Evolutionary conservation across 768 basidiomycete genomes (phyloP), one percentile per base, ranked within the genome.

Genomic region (Arthromyces matolae): DNA sequence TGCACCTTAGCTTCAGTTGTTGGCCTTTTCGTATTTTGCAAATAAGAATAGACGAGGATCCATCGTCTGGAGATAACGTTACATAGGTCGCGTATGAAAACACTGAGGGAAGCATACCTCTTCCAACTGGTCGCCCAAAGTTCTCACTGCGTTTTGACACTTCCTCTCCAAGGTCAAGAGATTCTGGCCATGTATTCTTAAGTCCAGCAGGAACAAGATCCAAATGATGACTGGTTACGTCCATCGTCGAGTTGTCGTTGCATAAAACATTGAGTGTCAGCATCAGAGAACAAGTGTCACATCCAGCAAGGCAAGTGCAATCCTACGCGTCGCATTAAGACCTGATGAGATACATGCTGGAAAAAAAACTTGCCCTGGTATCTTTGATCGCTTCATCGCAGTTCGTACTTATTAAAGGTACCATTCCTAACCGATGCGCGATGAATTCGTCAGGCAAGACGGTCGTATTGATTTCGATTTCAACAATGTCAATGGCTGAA

Each of bases 361-460:
- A 20, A 10, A 3, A 29, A 46, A 23, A 55, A 70, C 80, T 45
- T 56, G 84, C 88, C 62, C 86, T 75, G 42, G 83, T 84, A 58
- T 86, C 86, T 51, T 84, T 77, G 65, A 98, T 88, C 18, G 81
- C 89, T 60, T 92, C 89, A 52, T 93, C 90, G 56, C 92, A 94
- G 55, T 89, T 89, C 31, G 82, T 73, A 66, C 91, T 94, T 42
- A 86, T 74, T 19, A 99, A 73, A 7, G 96, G 96, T 23, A 99
- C 77, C 81, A 96, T 87, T 19, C 96, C 96, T 24, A 99, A 75
- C 42, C 96, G 82, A 66, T 99, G 96, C 0, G 93, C 91, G 51
- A 99, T 87, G 71, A 93, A 96, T 70, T 99, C 96, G 68, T 99
- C 96, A 2, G 94, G 91, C 18, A 99, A 71, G 3, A 96, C 94